Conservation (phyloP, 148 eudicot genomes). For the Rhododendron simsii region DNA sequence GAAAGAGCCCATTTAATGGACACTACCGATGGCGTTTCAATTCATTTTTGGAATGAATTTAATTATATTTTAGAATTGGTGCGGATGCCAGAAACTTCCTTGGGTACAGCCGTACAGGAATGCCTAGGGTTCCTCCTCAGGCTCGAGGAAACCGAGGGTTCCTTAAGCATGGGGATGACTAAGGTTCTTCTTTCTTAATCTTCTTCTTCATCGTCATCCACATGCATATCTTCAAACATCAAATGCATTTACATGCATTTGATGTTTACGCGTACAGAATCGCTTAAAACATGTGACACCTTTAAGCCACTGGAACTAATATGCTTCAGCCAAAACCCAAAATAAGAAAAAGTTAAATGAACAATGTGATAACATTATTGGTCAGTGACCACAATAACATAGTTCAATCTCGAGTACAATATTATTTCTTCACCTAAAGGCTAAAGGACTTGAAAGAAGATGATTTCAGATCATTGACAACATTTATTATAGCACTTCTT, state of each 20-base stretch:
- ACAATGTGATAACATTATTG: neutral
- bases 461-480: neutral
- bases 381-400: neutral
- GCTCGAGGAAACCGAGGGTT: neutral
- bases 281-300: neutral
- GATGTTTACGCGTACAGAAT: neutral
- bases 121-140: neutral
- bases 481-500: neutral
- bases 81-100: neutral
- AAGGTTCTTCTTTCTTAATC: neutral
- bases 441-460: neutral
- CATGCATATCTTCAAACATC: neutral
- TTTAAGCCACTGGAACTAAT: neutral
- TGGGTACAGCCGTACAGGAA: neutral
- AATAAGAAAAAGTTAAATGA: slow-evolving; percentile 6
- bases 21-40: neutral
- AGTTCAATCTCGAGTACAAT: neutral
- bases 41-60: neutral
- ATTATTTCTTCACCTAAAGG: neutral
- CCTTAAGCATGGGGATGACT: neutral
- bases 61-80: neutral
- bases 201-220: neutral
- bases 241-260: neutral
- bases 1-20: neutral
- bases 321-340: neutral